A percentile compares a stretch with the other conserved stretches of the same genome.
Evolutionary conservation across 306 rosid genomes (phyloP).

Genomic region (Vachellia pachyceras): DNA sequence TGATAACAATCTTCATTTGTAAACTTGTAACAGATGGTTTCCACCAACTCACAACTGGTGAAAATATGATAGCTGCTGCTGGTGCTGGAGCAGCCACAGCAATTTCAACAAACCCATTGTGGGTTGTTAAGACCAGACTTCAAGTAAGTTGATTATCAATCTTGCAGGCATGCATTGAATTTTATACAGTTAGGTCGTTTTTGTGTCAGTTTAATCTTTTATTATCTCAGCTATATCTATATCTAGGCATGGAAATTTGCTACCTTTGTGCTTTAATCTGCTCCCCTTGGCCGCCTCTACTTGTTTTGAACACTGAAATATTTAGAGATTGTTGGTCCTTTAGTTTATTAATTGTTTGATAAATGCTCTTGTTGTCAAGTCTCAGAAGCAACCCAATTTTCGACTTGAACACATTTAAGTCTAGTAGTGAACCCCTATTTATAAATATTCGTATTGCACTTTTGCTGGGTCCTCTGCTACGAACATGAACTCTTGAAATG

Average conservation of each 20-base stretch:
- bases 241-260: conserved; percentile 8
- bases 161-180: conserved; percentile 19
- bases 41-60: conserved; percentile 64
- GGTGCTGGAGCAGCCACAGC: conserved; percentile 95
- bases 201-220: conserved; percentile 14
- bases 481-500: background rate
- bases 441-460: background rate
- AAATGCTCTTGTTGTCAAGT: background rate
- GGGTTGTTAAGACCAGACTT: conserved; percentile 98
- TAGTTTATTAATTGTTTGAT: conserved; percentile 16
- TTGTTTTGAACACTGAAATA: conserved; percentile 20
- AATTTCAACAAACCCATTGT: conserved; percentile 83
- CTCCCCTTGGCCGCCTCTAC: conserved; percentile 6
- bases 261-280: conserved; percentile 5
- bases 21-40: conserved; percentile 46
- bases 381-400: background rate
- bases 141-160: conserved; percentile 72
- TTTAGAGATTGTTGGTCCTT: background rate
- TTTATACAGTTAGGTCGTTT: background rate
- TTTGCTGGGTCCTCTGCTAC: background rate
- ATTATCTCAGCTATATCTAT: conserved; percentile 3
- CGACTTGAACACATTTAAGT: background rate
- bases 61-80: conserved; percentile 85
- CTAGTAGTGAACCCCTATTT: background rate
- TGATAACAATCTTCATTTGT: conserved; percentile 21